Base-by-base conservation (phyloP, 2,329 filamentous ascomycete species). In the Fusarium brachygibbosum region DNA sequence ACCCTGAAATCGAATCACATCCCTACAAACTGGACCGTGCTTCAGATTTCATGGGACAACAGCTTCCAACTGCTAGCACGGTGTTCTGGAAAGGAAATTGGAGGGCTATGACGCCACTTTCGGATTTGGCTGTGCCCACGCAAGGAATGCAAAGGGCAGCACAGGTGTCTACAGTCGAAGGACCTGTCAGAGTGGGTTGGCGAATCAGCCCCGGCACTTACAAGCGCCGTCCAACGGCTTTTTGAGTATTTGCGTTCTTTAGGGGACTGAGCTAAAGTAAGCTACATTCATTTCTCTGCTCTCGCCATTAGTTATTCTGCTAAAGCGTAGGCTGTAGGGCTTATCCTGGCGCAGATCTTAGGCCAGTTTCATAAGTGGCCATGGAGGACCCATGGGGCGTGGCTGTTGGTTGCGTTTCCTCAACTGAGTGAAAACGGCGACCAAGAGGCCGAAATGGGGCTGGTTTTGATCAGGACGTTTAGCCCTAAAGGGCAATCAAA, bases 301-400 rank as follows among this genome's bases (percentile, higher is more conserved):
- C 21, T 35, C 13, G 17, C 32, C 32, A 28, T 51, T 11, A 5
- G 35, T 51, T 19, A 5, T 21, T 21, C 34, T 51, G 35, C 17
- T 38, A 49, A 21, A 49, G 17, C n/a, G 25, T 28, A 57, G 41
- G 56, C 45, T 59, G 59, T 50, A 72, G 54, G 57, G 60, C 67
- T 61, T 57, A 68, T 66, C 63, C 69, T 54, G 46, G 69, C 50
- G 59, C 55, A 58, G 69, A 72, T 72, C 56, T 40, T 57, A 54
- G 52, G 59, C 59, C 54, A 68, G 63, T 61, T 72, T 71, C 69
- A 66, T 56, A 35, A 56, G 48, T 46, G 46, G 44, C 29, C 28
- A 49, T 58, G 51, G 32, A 53, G 12, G n/a, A 29, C n/a, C 29
- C 42, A 8, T 21, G 49, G 58, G 55, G 58, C 58, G 64, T 52